phyloP scores from a whole-genome alignment of 2,329 filamentous ascomycete genomes.

The Fusarium floridanum region DNA sequence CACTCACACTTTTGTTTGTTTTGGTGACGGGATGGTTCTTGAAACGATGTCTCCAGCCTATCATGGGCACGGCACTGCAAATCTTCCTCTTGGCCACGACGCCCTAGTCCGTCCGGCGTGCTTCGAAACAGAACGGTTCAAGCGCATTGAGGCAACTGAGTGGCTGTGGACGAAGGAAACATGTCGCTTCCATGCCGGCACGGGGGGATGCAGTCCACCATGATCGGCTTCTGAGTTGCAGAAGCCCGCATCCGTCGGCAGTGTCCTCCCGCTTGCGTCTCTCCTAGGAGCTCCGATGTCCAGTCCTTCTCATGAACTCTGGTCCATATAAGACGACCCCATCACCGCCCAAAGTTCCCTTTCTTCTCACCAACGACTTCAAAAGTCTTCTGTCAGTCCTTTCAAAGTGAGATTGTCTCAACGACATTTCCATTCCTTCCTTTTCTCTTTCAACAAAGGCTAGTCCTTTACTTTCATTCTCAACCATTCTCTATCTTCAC shows the following conservation, averaged over 20 bases:
- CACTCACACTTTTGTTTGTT: conserved; percentile 39
- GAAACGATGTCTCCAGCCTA: conserved; percentile 49
- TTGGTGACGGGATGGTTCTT: conserved; percentile 45
- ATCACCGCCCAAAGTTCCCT: conserved; percentile 25
- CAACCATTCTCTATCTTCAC: conserved; percentile 33
- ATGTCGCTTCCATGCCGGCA: conserved; percentile 50
- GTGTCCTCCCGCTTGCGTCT: conserved; percentile 31
- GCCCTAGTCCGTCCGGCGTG: conserved; percentile 52
- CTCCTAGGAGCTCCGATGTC: conserved; percentile 17
- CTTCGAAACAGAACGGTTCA: conserved; percentile 53
- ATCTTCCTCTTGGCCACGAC: conserved; percentile 41
- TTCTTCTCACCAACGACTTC: conserved; percentile 42
- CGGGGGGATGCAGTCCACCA: conserved; percentile 26
- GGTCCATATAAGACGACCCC: conserved; percentile 43
- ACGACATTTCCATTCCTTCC: conserved; percentile 47
- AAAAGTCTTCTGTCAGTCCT: conserved; percentile 47
- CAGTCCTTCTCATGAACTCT: conserved; percentile 34
- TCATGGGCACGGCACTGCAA: conserved; percentile 42
- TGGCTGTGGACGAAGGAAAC: conserved; percentile 36
- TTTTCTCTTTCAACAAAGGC: conserved; percentile 42
- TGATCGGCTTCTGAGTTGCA: conserved; percentile 33
- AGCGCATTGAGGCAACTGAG: conserved; percentile 38
- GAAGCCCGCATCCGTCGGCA: conserved; percentile 38
- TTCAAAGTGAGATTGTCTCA: conserved; percentile 47
- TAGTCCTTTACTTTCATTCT: conserved; percentile 44